Base-by-base conservation (phyloP, 495 filamentous ascomycete genomes). In the Neurospora sp. region DNA sequence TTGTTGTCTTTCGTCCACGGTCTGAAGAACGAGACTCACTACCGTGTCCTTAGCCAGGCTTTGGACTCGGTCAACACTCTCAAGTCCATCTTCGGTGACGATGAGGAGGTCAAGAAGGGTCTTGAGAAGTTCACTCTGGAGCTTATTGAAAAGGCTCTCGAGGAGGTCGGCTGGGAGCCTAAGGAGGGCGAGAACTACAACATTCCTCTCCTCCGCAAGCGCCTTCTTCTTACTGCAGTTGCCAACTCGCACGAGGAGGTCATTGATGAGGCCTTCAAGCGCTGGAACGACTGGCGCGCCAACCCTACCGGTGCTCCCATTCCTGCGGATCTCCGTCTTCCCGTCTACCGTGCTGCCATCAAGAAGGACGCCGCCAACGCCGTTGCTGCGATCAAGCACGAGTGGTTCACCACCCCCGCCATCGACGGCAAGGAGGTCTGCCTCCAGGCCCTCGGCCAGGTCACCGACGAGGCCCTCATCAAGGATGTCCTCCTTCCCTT, bases 361-460 rank as follows among this genome's bases (percentile, higher is more conserved):
- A 85, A 92, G 72, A 89, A 90, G 37, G 90, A 92, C 70, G 84
- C 86, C 8, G 78, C 87, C 10, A 90, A 89, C 72, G 93, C 92
- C 77, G 88, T 92, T 39, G 66, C 79, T 2, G 87, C 89, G 7
- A 87, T 99, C 39, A 92, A 94, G 84, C 85, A 93, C 10, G 93
- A 97, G 81, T 99, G 92, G 84, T 86, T 88, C 46, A 88, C 84
- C 37, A 96, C 93, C 1, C 91, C 91, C 41, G 91, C 94, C 8
- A 89, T 97, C 39, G 96, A 98, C 78, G 94, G 93, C 73, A 94
- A 93, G 82, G 95, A 98, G 78, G 92, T 95, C 71, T 90, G 89
- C 76, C 87, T 99, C 11, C 83, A 87, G 60, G 88, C 92, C 5
- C 87, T 98, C 72, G 94, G 94, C 60, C 91, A 92, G 69, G 90